Conservation (phyloP, 345 rosid genomes). For the Melastoma malabathricum region DNA sequence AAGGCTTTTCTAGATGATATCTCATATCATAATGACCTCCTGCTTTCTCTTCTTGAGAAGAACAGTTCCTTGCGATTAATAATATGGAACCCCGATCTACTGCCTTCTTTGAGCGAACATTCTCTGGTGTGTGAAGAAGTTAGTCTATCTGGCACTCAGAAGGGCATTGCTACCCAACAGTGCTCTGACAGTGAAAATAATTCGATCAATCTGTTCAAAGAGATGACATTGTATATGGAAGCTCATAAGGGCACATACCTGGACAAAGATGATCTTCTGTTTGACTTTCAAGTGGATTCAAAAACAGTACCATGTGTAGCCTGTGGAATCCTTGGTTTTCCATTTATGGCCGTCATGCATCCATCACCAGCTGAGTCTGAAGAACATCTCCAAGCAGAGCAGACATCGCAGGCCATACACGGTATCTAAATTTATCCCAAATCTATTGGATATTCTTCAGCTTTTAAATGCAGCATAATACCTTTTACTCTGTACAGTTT, state of each 20-base stretch:
- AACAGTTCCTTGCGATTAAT: slow-evolving; percentile 34
- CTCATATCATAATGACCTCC: slow-evolving; percentile 46
- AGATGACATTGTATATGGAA: slow-evolving; percentile 83
- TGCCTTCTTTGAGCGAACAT: slow-evolving; percentile 43
- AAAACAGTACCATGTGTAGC: slow-evolving; percentile 83
- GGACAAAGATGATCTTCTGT: slow-evolving; percentile 56
- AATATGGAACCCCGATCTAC: slow-evolving; percentile 75
- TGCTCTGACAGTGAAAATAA: slow-evolving; percentile 22
- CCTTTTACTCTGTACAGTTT: no score
- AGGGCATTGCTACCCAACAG: slow-evolving; percentile 16
- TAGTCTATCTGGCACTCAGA: slow-evolving; percentile 15
- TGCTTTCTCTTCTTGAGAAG: slow-evolving; percentile 45
- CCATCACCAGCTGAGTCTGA: slow-evolving; percentile 40
- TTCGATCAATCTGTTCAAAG: slow-evolving; percentile 45
- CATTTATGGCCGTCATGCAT: slow-evolving; percentile 90
- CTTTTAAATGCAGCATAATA: no score
- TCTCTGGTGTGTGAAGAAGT: slow-evolving; percentile 21
- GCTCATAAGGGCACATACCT: slow-evolving; percentile 49
- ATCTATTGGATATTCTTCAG: no score
- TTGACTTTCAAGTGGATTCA: slow-evolving; percentile 88
- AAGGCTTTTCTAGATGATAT: slow-evolving; percentile 87
- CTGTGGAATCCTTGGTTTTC: slow-evolving; percentile 98
- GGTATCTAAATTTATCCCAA: slow-evolving; percentile 3
- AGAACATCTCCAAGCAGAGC: slow-evolving; percentile 16
- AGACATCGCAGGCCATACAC: background rate